Conservation (phyloP, 805 yeast species). For the Ogataea saltuana region DNA sequence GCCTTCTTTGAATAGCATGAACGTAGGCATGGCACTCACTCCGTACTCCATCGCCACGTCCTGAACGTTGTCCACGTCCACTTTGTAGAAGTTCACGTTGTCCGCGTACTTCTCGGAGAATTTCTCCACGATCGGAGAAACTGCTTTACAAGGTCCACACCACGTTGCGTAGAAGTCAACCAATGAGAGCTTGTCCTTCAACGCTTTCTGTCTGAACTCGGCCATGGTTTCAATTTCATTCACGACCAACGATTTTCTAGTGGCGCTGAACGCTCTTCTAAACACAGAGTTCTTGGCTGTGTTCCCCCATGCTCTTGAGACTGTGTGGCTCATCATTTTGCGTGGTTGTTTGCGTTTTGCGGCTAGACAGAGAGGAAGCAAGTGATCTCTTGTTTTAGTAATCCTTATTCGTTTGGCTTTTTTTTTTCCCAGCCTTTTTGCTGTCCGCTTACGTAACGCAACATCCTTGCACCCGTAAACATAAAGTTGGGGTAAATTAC, state of each 20-base stretch:
- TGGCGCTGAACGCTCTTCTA: constrained; percentile 17
- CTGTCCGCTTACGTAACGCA: background rate
- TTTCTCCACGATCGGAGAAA: constrained; percentile 55
- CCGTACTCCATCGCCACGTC: constrained; percentile 64
- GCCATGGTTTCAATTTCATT: constrained; percentile 36
- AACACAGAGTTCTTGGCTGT: background rate
- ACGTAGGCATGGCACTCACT: constrained; percentile 77
- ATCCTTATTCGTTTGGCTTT: background rate
- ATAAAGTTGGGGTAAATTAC: constrained; percentile 9
- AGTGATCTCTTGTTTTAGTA: background rate
- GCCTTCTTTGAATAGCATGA: constrained; percentile 61
- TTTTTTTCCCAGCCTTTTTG: background rate
- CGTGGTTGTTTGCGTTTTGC: no score
- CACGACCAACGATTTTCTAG: constrained; percentile 25
- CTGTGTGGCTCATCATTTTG: background rate
- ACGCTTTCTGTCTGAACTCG: constrained; percentile 39
- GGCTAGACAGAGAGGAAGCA: no score
- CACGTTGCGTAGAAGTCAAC: constrained; percentile 72
- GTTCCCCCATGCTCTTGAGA: no score
- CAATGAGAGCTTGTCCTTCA: constrained; percentile 45
- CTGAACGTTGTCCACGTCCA: constrained; percentile 65
- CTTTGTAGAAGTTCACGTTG: constrained; percentile 62
- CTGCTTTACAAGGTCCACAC: constrained; percentile 82
- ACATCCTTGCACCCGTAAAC: constrained; percentile 4
- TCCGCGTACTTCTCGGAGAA: constrained; percentile 42